Evolutionary conservation across 2,329 filamentous ascomycete species (phyloP).

Genomic region (Ophiosphaerella korrae): DNA sequence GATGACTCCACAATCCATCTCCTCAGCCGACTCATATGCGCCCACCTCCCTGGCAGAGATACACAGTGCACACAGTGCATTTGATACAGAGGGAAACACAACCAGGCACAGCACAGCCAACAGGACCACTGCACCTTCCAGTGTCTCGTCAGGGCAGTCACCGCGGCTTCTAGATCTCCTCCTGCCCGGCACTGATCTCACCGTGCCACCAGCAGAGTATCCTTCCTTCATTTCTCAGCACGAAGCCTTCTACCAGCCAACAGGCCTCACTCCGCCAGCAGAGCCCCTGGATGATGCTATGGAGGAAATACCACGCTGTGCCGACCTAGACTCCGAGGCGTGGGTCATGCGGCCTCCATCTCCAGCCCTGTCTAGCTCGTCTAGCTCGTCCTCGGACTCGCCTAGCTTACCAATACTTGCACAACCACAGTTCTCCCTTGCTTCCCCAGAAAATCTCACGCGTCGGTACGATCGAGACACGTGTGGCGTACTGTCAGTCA

Average conservation of each 20-base stretch:
- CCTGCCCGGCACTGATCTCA: slow-evolving; percentile 56
- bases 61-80: slow-evolving; percentile 47
- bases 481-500: slow-evolving; percentile 72
- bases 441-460: slow-evolving; percentile 66
- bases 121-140: slow-evolving; percentile 34
- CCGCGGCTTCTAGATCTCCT: slow-evolving; percentile 56
- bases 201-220: slow-evolving; percentile 48
- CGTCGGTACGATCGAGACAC: slow-evolving; percentile 68
- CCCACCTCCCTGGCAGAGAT: slow-evolving; percentile 42
- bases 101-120: slow-evolving; percentile 25
- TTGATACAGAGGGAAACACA: slow-evolving; percentile 41
- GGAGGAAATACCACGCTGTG: slow-evolving; percentile 59
- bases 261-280: slow-evolving; percentile 34
- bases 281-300: slow-evolving; percentile 54
- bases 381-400: slow-evolving; percentile 39
- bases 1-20: slow-evolving; percentile 30
- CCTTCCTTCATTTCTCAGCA: slow-evolving; percentile 40
- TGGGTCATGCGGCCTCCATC: slow-evolving; percentile 49
- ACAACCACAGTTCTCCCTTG: slow-evolving; percentile 56
- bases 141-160: slow-evolving; percentile 52
- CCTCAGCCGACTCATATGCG: slow-evolving; percentile 39
- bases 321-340: slow-evolving; percentile 34
- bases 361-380: slow-evolving; percentile 43
- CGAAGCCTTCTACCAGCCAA: slow-evolving; percentile 41
- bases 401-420: slow-evolving; percentile 36